Conservation (phyloP, 306 rosid species). For the Arachis hypogaea region DNA sequence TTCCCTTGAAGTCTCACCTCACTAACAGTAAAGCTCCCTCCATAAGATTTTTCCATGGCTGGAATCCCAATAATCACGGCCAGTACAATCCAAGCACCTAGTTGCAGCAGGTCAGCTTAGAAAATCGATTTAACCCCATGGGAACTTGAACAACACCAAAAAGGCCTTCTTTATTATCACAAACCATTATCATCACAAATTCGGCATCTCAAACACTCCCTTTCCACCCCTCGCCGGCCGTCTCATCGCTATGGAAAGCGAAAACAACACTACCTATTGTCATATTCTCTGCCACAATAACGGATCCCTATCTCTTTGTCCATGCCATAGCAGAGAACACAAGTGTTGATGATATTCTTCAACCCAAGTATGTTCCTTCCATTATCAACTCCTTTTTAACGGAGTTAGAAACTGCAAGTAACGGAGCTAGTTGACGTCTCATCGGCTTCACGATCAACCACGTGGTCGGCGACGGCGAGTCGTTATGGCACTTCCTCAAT, state of each 20-base stretch:
- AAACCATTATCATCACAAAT: neutral
- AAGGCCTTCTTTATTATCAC: conserved; percentile 35
- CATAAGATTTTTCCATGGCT: conserved; percentile 5
- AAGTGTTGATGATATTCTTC: conserved; percentile 35
- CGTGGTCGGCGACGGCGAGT: conserved; percentile 33
- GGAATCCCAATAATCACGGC: neutral
- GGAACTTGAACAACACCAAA: conserved; percentile 44
- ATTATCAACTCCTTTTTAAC: conserved; percentile 44
- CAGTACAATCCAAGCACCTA: neutral
- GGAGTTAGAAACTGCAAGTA: conserved; percentile 42
- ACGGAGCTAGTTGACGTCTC: conserved; percentile 52
- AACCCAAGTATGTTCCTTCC: conserved; percentile 34
- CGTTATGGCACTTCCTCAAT: conserved; percentile 53
- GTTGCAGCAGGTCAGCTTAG: neutral
- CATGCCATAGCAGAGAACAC: conserved; percentile 34
- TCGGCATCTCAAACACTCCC: conserved; percentile 7
- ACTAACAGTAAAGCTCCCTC: too few species aligned
- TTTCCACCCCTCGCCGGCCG: conserved; percentile 38
- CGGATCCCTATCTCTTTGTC: conserved; percentile 35
- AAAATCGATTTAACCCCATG: conserved; percentile 44
- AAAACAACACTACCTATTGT: conserved; percentile 11
- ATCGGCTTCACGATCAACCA: conserved; percentile 45
- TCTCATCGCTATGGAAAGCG: conserved; percentile 4
- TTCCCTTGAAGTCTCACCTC: too few species aligned
- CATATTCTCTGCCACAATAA: conserved; percentile 38